Percentiles rank a stretch among this genome's conserved stretches.
Evolutionary conservation across 306 rosid species (phyloP).

Genomic region (Inga laurina): DNA sequence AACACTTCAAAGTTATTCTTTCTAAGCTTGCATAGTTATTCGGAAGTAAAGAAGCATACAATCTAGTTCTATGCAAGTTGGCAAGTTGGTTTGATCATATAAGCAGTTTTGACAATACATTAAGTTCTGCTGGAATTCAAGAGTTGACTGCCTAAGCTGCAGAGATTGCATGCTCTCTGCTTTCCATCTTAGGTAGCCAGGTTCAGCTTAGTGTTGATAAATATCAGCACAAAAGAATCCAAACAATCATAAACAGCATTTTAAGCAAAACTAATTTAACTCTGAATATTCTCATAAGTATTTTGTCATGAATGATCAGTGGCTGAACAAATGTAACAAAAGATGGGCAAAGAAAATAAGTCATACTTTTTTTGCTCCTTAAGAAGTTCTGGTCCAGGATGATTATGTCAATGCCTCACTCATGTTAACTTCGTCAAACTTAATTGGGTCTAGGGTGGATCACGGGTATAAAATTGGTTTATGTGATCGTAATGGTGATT

Average conservation of each 20-base stretch:
- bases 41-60: conserved; percentile 1
- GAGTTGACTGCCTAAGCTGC: conserved; percentile 21
- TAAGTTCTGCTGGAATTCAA: conserved; percentile 5
- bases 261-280: background rate
- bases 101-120: background rate
- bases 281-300: background rate
- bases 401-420: background rate
- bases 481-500: background rate
- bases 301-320: background rate
- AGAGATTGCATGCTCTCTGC: background rate
- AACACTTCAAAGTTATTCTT: background rate
- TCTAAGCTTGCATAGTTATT: conserved; percentile 7
- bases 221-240: background rate
- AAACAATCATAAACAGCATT: background rate
- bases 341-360: background rate
- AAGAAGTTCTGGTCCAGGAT: background rate
- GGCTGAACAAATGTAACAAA: background rate
- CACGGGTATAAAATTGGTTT: background rate
- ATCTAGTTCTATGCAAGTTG: conserved; percentile 13
- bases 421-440: background rate
- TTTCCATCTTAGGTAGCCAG: background rate
- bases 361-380: background rate
- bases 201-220: background rate
- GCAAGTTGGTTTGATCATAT: conserved; percentile 28
- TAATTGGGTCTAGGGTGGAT: background rate